Evolutionary conservation across 257 asterid species (phyloP), one percentile per base, ranked within the genome.

Genomic region (Salvia miltiorrhiza): DNA sequence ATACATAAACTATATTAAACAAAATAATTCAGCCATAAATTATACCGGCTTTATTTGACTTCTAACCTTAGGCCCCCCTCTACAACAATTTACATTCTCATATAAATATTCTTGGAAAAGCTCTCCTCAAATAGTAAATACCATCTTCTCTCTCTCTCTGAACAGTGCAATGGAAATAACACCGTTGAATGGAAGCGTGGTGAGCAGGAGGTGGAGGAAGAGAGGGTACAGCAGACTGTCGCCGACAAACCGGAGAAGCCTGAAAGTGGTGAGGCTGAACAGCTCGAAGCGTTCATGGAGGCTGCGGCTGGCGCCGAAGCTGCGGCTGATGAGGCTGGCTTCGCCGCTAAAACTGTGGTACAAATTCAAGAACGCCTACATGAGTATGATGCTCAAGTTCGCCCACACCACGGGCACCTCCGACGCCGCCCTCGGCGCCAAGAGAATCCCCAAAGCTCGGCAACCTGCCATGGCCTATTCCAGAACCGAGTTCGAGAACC

Each of bases 401-500:
- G 79, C 77, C 44, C 14, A 50, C 63, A 35, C 17, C 1, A 8
- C 74, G 12, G 82, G 79, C 16, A 55, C 74, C 37, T 65, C 79
- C 53, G 33, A 54, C 74, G 21, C 50, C 4, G 65, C 45, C 6
- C 76, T 82, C 10, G 80, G 80, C 1, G 50, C 6, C 9, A 83
- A 63, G 11, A 71, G 86, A 26, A 67, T 76, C 53, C 80, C 86
- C 0, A 73, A 57, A 9, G 70, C 70, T 10, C 73, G 83, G 26
- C 45, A 14, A 0, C 44, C 37, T 13, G 58, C 73, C 10, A 32
- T 16, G 75, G 41, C 37, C 5, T 54, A 64, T 6, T 63, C 83
- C 3, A 75, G 69, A 70, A 74, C 70, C 5, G 89, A 87, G 33
- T 87, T 90, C 43, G 90, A 90, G 14, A 84, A 84, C 43, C 77